Evolutionary conservation across 2,329 filamentous ascomycete genomes (phyloP).

Genomic region (Purpureocillium lavendulum): DNA sequence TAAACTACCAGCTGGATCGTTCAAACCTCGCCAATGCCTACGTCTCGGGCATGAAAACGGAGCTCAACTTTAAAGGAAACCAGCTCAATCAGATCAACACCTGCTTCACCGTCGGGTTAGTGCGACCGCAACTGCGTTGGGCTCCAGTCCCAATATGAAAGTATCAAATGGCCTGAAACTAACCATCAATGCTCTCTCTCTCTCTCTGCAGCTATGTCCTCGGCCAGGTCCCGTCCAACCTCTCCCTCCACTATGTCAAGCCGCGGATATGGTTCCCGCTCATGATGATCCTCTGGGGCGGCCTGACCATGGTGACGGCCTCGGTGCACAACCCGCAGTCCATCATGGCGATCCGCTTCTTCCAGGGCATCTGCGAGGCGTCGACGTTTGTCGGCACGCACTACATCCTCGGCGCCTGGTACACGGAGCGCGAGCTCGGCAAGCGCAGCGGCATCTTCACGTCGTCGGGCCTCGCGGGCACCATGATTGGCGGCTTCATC

Average conservation of each 20-base stretch:
- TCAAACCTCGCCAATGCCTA: constrained; percentile 29
- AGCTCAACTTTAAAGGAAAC: constrained; percentile 36
- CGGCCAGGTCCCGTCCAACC: constrained; percentile 53
- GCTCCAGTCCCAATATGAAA: too few relatives aligned
- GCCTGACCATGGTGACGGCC: constrained; percentile 49
- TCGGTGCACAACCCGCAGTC: constrained; percentile 26
- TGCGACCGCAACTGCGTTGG: background rate
- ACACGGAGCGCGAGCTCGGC: constrained; percentile 50
- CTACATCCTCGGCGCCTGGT: constrained; percentile 45
- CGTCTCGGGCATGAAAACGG: constrained; percentile 38
- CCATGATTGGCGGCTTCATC: constrained; percentile 43
- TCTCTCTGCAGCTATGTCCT: constrained; percentile 29
- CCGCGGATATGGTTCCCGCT: constrained; percentile 56
- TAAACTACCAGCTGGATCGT: constrained; percentile 31
- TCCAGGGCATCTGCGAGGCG: constrained; percentile 28
- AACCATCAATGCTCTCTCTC: background rate
- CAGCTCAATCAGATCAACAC: constrained; percentile 29
- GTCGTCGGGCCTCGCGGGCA: constrained; percentile 49
- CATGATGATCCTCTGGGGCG: constrained; percentile 57
- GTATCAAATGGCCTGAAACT: too few relatives aligned
- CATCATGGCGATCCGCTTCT: constrained; percentile 30
- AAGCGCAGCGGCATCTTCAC: constrained; percentile 58
- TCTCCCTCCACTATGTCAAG: constrained; percentile 54
- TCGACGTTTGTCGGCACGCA: constrained; percentile 32
- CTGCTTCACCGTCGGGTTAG: constrained; percentile 27